Evolutionary conservation across 345 rosid genomes (phyloP), one percentile per base, ranked within the genome.

Genomic region (Arabis alpina): DNA sequence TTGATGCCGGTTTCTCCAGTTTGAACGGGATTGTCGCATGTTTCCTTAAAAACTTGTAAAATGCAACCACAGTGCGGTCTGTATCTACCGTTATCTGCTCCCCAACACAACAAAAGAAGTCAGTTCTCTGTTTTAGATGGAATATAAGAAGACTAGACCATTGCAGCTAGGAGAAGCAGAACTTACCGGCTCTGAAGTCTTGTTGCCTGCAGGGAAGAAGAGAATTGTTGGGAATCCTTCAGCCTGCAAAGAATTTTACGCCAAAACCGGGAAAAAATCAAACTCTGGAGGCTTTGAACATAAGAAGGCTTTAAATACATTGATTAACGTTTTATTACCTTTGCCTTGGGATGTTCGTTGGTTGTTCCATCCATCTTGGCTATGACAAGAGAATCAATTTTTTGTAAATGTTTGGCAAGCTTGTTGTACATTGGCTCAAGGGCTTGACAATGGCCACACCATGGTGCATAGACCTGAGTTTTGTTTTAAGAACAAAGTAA

Each of bases 291-390:
- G 30, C 52, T 50, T 70, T 34, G 13, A 37, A 54, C 43, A 34
- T 34, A 34, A 30, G 6, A 54, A 15, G 41, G 66, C 11, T 42
- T 42, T 19, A 30, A 2, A 52, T 59, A 51, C 5, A 34, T 10
- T 45, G 5, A 1, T 43, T 41, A 24, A 36, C 0, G 2, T 40
- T 45, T 28, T 28, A 30, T 73, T 87, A 95, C 99, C 98, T 92
- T 95, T 61, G 97, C 99, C 78, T 86, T 83, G 73, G 98, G 99
- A 62, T 95, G 98, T 74, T 95, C 99, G 62, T 95, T 95, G 51
- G 96, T 88, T 76, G 99, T 88, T 72, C 99, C 99, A 72, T 95
- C 99, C 96, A 95, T 95, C 90, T 92, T 95, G 39, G 99, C 93
- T 60, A 95, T 85, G 68, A 95, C 88, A 49, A 95, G 63, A 48